Evolutionary conservation across 768 basidiomycete genomes (phyloP), one percentile per base, ranked within the genome.

Genomic region (Tricholoma saponaceum): DNA sequence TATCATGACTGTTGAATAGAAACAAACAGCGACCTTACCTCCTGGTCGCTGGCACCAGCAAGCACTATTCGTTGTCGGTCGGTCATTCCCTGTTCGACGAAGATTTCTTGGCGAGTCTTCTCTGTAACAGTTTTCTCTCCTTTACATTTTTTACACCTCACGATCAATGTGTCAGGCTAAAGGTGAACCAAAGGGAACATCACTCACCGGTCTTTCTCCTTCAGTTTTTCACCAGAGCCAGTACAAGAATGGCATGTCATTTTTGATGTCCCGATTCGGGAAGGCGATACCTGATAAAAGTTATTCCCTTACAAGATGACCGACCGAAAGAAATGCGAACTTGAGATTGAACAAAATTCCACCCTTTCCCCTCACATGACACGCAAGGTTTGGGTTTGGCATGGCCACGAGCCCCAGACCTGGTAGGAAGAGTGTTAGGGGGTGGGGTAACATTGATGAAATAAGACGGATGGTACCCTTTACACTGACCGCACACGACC

Each of bases 61-160:
- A 98, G 80, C 2, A 96, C 86, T 52, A 98, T 95, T 56, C 89
- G 77, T 67, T 96, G 86, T 9, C 84, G 83, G 64, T 95, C 84
- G 4, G 84, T 69, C 86, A 94, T 93, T 13, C 96, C 96, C 54
- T 85, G 86, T 65, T 95, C 92, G 46, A 98, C 80, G 63, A 84
- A 82, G 22, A 97, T 86, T 61, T 95, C 93, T 61, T 94, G 86
- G 51, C 91, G 85, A 47, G 87, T 91, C 77, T 94, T 97, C 68
- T 96, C 93, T 60, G 89, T 86, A 44, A 89, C 81, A 0, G 85
- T 88, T 69, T 87, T 89, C 53, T 83, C 81, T 4, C 95, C 96
- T 66, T 95, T 94, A 74, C 96, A 98, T 68, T 92, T 96, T 73
- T 95, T 98, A 74, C 95, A 98, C 62, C 95, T 96, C 66, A 18